These are phyloP conservation scores for Fraxinus baroniana DNA, from an alignment of 305 asterid species.

Conservation along the genomic window DNA sequence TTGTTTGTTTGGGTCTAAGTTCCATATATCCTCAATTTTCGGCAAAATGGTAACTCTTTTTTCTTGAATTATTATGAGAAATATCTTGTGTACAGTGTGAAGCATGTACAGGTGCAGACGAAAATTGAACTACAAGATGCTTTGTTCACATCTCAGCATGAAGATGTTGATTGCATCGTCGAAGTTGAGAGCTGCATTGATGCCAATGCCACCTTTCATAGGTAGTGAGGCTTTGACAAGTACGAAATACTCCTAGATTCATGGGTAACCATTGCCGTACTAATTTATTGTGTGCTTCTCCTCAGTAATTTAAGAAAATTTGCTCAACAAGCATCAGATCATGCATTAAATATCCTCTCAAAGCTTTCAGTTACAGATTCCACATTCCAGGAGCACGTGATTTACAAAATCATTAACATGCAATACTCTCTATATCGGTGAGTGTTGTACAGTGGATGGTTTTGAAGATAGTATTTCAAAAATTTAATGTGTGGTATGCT, in stretches of 20 bases:
- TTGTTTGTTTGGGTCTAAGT: conserved; percentile 14
- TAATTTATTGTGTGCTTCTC: conserved; percentile 28
- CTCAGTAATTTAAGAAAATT: conserved; percentile 70
- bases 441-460: conserved; percentile 26
- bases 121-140: conserved; percentile 70
- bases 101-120: conserved; percentile 71
- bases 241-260: conserved; percentile 6
- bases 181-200: conserved; percentile 93
- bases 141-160: conserved; percentile 65
- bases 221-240: conserved; percentile 45
- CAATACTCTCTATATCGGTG: conserved; percentile 76
- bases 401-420: conserved; percentile 61
- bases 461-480: conserved; percentile 11
- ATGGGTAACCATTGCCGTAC: conserved; percentile 17
- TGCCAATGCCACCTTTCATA: conserved; percentile 65
- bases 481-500: conserved; percentile 4
- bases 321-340: conserved; percentile 63
- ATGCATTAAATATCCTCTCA: conserved; percentile 56
- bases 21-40: background rate
- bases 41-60: background rate
- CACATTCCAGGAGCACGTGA: conserved; percentile 30
- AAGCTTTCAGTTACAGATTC: conserved; percentile 44
- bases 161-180: conserved; percentile 66
- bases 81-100: conserved; percentile 62
- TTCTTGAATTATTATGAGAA: conserved; percentile 3